Evolutionary conservation across 2,329 filamentous ascomycete genomes (phyloP).

Genomic region (Penicillium oxalicum): DNA sequence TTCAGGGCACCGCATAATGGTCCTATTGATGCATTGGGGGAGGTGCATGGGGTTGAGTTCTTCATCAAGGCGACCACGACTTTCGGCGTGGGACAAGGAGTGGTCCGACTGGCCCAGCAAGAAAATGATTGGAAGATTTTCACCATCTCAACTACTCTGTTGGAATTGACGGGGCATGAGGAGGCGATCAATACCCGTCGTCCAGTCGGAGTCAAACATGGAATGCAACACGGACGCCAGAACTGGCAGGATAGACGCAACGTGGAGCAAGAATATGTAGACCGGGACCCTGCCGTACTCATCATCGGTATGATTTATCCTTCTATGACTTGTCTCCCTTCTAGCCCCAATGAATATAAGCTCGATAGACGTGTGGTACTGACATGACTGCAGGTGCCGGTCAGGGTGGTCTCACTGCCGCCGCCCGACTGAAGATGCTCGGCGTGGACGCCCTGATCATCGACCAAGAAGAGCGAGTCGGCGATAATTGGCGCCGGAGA

Average conservation of each 20-base stretch:
- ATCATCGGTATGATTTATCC: conserved; percentile 50
- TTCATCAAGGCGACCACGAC: conserved; percentile 52
- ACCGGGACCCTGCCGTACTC: conserved; percentile 53
- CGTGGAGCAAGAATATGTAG: conserved; percentile 46
- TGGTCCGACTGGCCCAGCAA: conserved; percentile 47
- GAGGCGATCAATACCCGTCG: conserved; percentile 46
- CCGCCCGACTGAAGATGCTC: conserved; percentile 56
- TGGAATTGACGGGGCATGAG: conserved; percentile 50
- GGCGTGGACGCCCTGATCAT: conserved; percentile 53
- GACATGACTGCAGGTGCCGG: conserved; percentile 46
- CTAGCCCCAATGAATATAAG: too few relatives aligned
- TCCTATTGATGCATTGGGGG: conserved; percentile 47
- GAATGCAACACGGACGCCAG: conserved; percentile 45
- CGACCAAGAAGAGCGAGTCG: conserved; percentile 53
- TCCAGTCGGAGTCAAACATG: conserved; percentile 53
- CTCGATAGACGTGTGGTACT: background rate
- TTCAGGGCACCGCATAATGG: conserved; percentile 42
- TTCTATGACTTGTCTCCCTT: background rate
- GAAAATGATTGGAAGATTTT: conserved; percentile 55
- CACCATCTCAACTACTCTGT: conserved; percentile 56
- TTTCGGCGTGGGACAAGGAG: conserved; percentile 51
- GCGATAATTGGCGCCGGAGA: conserved; percentile 59
- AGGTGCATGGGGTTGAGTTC: conserved; percentile 50
- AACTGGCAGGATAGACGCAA: conserved; percentile 57
- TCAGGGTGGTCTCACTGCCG: conserved; percentile 54